phyloP scores from a whole-genome alignment of 2,329 filamentous ascomycete genomes.

The Plenodomus tracheiphilus region DNA sequence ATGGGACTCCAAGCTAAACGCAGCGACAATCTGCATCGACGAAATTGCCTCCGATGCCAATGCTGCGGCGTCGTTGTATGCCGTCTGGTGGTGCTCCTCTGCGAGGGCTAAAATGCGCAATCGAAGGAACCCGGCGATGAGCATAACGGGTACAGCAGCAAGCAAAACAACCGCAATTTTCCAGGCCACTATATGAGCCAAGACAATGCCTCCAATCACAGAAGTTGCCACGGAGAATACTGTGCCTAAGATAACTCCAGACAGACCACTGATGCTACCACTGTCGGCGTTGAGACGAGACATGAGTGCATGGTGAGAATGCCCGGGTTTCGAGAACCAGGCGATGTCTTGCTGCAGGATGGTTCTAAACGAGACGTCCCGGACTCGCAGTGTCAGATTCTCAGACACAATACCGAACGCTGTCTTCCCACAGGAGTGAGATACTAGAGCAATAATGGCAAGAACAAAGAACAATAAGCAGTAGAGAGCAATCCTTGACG shows the following conservation, averaged over 20 bases:
- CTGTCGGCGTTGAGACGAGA: constrained; percentile 53
- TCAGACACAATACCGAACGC: constrained; percentile 55
- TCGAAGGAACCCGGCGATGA: constrained; percentile 51
- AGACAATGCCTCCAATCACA: constrained; percentile 52
- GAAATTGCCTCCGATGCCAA: constrained; percentile 70
- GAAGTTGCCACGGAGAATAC: constrained; percentile 54
- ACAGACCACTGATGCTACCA: constrained; percentile 53
- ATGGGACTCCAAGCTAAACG: constrained; percentile 47
- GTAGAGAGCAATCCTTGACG: constrained; percentile 46
- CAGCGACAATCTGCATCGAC: constrained; percentile 63
- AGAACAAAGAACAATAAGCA: constrained; percentile 59
- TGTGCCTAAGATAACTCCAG: constrained; percentile 55
- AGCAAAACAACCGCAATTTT: constrained; percentile 56
- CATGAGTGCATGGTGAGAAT: constrained; percentile 51
- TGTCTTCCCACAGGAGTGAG: constrained; percentile 50
- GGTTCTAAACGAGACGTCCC: constrained; percentile 53
- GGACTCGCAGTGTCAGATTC: constrained; percentile 49
- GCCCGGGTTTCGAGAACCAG: constrained; percentile 52
- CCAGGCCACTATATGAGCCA: constrained; percentile 55
- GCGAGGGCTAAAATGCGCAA: constrained; percentile 58
- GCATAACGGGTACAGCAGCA: constrained; percentile 54
- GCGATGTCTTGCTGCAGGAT: constrained; percentile 60
- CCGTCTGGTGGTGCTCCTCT: constrained; percentile 65
- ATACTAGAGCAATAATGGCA: constrained; percentile 53
- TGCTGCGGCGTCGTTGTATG: constrained; percentile 65